A percentile compares a stretch with the other conserved stretches of the same genome.
These are phyloP conservation scores for Sugiyamaella chiloensis DNA, from an alignment of 805 yeast genomes.

Conservation along the genomic window DNA sequence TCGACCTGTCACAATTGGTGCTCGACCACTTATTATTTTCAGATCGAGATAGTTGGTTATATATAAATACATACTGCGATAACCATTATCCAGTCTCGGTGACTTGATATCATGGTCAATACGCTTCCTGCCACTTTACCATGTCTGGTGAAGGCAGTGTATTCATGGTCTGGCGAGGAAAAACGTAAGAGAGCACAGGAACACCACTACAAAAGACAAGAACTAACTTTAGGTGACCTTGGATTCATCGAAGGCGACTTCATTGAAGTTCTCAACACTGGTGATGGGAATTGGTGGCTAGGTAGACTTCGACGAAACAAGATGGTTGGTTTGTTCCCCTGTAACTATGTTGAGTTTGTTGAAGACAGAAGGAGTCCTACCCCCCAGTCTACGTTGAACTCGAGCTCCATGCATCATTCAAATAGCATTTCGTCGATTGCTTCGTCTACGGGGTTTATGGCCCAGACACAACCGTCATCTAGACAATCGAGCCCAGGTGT, in stretches of 20 bases:
- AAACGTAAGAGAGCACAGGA: constrained; percentile 43
- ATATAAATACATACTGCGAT: too few relatives aligned
- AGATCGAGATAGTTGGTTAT: too few relatives aligned
- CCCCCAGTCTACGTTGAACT: neutral
- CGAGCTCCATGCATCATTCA: neutral
- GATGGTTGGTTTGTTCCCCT: constrained; percentile 81
- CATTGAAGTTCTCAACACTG: constrained; percentile 73
- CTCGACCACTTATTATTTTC: too few relatives aligned
- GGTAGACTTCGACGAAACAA: constrained; percentile 79
- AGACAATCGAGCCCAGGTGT: neutral
- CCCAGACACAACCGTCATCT: too few relatives aligned
- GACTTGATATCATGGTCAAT: constrained; percentile 21
- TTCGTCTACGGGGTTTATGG: neutral
- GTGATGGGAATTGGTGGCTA: constrained; percentile 92
- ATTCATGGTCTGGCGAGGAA: constrained; percentile 92
- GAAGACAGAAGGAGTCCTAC: constrained; percentile 9
- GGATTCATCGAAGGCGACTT: constrained; percentile 94
- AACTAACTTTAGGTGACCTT: constrained; percentile 49
- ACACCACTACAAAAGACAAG: neutral
- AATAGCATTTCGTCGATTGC: neutral
- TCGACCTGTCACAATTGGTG: too few relatives aligned
- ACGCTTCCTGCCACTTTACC: constrained; percentile 41
- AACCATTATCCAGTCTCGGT: too few relatives aligned
- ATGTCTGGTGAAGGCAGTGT: constrained; percentile 73
- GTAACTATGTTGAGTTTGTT: constrained; percentile 67